phyloP scores from a whole-genome alignment of 2,329 filamentous ascomycete genomes.

The Onygena corvina region DNA sequence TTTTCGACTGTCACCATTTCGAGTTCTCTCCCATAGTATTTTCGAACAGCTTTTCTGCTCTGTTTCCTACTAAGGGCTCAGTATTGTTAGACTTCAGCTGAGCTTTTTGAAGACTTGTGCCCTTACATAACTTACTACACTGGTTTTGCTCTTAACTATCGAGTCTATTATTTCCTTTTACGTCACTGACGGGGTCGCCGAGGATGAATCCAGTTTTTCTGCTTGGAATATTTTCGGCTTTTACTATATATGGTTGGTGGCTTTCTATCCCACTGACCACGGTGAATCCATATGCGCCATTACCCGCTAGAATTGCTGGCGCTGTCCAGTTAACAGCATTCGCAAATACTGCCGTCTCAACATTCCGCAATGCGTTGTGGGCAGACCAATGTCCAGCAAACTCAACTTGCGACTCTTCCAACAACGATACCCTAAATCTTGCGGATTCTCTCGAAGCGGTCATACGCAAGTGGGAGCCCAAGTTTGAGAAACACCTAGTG shows the following conservation, averaged over 20 bases:
- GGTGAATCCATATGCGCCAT: conserved; percentile 15
- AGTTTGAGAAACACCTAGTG: not conserved
- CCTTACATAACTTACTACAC: too few species aligned
- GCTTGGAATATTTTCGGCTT: conserved; percentile 8
- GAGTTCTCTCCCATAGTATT: too few species aligned
- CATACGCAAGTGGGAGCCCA: not conserved
- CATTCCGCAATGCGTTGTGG: not conserved
- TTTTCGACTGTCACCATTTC: too few species aligned
- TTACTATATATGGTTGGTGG: conserved; percentile 18
- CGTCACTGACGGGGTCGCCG: too few species aligned
- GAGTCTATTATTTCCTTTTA: too few species aligned
- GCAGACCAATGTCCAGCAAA: not conserved
- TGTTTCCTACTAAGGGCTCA: too few species aligned
- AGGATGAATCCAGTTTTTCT: not conserved
- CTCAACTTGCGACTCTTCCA: not conserved
- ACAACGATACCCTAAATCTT: not conserved
- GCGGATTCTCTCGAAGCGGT: not conserved
- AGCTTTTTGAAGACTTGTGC: too few species aligned
- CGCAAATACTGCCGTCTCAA: conserved; percentile 9
- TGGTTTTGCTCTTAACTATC: too few species aligned
- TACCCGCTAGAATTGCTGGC: conserved; percentile 16
- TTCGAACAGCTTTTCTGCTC: too few species aligned
- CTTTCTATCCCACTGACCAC: conserved; percentile 17
- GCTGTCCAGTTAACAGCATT: conserved; percentile 17
- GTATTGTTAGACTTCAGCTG: too few species aligned